These are phyloP conservation scores for Aphanomyces cochlioides DNA, from an alignment of 352 stramenopile species.

Conservation along the genomic window DNA sequence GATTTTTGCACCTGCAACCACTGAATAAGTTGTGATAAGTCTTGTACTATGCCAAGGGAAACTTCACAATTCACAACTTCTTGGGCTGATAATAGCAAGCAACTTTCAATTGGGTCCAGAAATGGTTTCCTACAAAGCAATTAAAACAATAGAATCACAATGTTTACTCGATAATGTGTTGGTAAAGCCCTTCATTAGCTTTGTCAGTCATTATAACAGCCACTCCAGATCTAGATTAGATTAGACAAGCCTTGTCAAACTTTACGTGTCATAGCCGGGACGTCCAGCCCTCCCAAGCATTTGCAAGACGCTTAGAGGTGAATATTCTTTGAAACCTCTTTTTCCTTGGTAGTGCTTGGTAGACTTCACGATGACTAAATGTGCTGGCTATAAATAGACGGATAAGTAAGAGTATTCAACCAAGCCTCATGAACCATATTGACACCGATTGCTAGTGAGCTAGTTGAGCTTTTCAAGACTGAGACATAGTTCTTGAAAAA, in stretches of 20 bases:
- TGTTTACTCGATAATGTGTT: conserved; percentile 7
- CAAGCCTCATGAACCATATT: conserved; percentile 5
- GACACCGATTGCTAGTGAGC: conserved; percentile 23
- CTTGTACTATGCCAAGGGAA: conserved; percentile 8
- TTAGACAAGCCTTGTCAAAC: not conserved
- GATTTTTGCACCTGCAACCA: conserved; percentile 13
- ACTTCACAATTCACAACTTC: conserved; percentile 13
- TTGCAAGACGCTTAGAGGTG: not conserved
- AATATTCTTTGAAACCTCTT: conserved; percentile 13
- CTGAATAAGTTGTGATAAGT: conserved; percentile 11
- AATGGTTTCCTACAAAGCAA: not conserved
- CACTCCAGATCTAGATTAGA: not conserved
- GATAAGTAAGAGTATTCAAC: not conserved
- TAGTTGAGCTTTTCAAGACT: conserved; percentile 16
- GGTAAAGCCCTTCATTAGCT: conserved; percentile 4
- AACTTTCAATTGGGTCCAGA: conserved; percentile 7
- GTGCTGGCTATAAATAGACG: conserved; percentile 10
- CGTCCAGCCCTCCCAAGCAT: conserved; percentile 22
- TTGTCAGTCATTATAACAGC: conserved; percentile 20
- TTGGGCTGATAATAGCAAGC: not conserved
- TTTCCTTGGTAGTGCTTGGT: conserved; percentile 14
- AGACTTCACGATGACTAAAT: conserved; percentile 27
- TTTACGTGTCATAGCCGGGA: conserved; percentile 20
- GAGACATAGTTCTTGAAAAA: not conserved
- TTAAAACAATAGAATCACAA: not conserved